Evolutionary conservation across 2,329 filamentous ascomycete species (phyloP), one percentile per base, ranked within the genome.

Genomic region (Colletotrichum costaricense): DNA sequence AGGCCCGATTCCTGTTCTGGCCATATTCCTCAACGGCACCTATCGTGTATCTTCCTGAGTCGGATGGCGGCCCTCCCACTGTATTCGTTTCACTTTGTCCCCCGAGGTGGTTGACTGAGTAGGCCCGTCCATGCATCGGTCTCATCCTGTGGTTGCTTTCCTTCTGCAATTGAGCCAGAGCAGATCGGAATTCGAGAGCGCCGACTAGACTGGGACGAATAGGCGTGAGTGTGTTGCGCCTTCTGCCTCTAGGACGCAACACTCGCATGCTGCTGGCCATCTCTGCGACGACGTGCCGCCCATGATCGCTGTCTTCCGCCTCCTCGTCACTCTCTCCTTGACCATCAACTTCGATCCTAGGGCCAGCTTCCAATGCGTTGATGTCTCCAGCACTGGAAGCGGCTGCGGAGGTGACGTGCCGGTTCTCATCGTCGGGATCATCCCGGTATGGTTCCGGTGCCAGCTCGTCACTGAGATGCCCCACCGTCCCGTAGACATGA

Each of bases 201-300:
- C 97, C 97, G 4, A 99, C 93, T 59, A 99, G 86, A 85, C 97
- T 98, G 1, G 97, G 96, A 56, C 97, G 90, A 75, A 99, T 98
- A 0, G 95, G 93, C 7, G 92, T 96, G 74, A 95, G 89, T 2
- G 94, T 95, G 76, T 92, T 93, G 76, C 93, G 91, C 75, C 91
- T 89, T 57, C 88, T 88, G 59, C 90, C 87, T 38, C 86, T 85
- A 1, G 94, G 91, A 26, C 95, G 90, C 76, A 91, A 92, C 33
- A 98, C 88, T 69, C 96, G 93, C 97, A 99, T 99, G 81, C 95
- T 98, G 81, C 92, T 97, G 52, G 93, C 93, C 80, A 99, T 90
- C 81, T 98, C 95, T 24, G 95, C 95, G 52, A 91, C 92, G 62
- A 93, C 88, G 75, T 93, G 90, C 65, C 88, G 86, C 59, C 92